Evolutionary conservation across 2,329 filamentous ascomycete genomes (phyloP), one percentile per base, ranked within the genome.

Genomic region (Xylaria sp.): DNA sequence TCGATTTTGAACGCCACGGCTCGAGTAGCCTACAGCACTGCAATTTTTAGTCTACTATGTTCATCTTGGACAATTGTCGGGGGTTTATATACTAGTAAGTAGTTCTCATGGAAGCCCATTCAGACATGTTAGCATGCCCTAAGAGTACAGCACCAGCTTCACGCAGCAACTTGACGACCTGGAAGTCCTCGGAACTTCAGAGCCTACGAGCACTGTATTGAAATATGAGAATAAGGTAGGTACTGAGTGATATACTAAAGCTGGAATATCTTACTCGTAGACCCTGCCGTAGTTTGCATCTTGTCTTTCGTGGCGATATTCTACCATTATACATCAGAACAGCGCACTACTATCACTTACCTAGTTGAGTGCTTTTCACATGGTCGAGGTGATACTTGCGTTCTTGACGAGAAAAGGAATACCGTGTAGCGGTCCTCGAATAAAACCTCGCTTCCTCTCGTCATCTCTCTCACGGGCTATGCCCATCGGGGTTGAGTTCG

Each of bases 331-430:
- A 34, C 4, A 54, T 67, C 8, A 67, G 34, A 59, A 50, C 5
- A 14, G 50, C 17, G 6, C 32, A 42, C 34, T 27, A 30, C 9
- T 34, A 3, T n/a, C 3, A 34, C 5, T 11, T 30, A 19, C 34
- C 8, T 6, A 34, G 14, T 11, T 4, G n/a, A 51, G 21, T 7
- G 9, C 21, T 50, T 53, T 30, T 53, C n/a, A 51, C 12, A 12
- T 30, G 2, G 1, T 21, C 17, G 17, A 3, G 21, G 27, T 17
- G 32, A 32, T 1, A 34, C 64, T 67, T 34, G 67, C 67, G 76
- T 94, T 91, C 79, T 94, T 94, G 71, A 93, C 86, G 2, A 91
- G 82, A 76, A 92, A 92, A 0, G 92, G 92, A 51, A 94, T 92
- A 2, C 92, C 92, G 76, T 94, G 92, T 1, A 94, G 83, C 0